Evolutionary conservation across 352 stramenopile genomes (phyloP).

Genomic region (Pythium plurisporium): DNA sequence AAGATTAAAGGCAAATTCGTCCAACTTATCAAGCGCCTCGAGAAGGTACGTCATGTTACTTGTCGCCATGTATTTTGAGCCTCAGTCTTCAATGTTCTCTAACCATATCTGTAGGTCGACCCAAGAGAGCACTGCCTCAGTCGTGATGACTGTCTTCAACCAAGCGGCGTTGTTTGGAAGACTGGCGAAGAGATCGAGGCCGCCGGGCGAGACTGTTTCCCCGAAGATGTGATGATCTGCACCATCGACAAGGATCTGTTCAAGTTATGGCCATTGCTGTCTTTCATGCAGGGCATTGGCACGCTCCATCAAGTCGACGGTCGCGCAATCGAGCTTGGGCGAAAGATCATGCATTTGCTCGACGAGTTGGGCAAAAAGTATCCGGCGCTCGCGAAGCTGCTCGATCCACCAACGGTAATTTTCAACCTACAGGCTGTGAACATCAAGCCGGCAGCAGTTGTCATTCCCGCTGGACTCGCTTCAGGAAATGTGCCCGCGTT

Average conservation of each 20-base stretch:
- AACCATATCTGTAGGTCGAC: constrained; percentile 25
- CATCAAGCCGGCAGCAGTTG: constrained; percentile 22
- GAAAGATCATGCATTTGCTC: constrained; percentile 28
- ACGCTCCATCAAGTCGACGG: constrained; percentile 29
- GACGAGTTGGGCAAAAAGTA: constrained; percentile 26
- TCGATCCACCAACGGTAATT: constrained; percentile 30
- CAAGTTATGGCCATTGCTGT: constrained; percentile 29
- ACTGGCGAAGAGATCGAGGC: constrained; percentile 28
- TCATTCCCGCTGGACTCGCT: constrained; percentile 25
- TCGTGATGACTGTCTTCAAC: constrained; percentile 31
- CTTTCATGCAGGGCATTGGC: constrained; percentile 30
- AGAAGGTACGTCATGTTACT: constrained; percentile 24
- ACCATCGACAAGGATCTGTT: constrained; percentile 28
- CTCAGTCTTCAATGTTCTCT: constrained; percentile 12
- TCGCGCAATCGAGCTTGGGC: constrained; percentile 24
- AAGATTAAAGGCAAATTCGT: constrained; percentile 28
- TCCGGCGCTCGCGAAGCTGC: constrained; percentile 25
- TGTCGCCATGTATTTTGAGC: constrained; percentile 6
- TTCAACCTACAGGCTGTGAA: constrained; percentile 29
- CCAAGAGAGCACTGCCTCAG: constrained; percentile 26
- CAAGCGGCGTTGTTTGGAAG: constrained; percentile 28
- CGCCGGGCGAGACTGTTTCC: constrained; percentile 25
- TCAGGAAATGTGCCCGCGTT: constrained; percentile 27
- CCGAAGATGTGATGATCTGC: constrained; percentile 27
- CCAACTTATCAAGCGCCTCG: constrained; percentile 27